Percentiles rank a stretch among this genome's conserved stretches.
These are phyloP conservation scores for Dicorynia guianensis DNA, from an alignment of 306 rosid species.

Conservation along the genomic window DNA sequence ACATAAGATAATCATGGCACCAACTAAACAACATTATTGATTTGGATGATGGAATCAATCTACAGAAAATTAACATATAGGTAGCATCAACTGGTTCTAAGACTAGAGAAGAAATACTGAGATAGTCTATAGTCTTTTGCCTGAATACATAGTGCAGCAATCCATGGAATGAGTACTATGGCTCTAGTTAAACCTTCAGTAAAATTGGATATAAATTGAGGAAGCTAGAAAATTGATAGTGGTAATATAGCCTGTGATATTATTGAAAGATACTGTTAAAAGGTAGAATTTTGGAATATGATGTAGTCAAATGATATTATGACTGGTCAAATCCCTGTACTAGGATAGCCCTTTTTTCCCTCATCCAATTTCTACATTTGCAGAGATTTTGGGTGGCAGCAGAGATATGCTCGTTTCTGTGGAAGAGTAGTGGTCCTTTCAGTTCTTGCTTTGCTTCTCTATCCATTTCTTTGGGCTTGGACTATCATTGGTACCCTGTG, in stretches of 20 bases:
- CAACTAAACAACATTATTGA: slow-evolving; percentile 11
- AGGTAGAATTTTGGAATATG: slow-evolving; percentile 24
- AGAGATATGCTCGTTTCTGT: slow-evolving; percentile 95
- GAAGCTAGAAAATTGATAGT: slow-evolving; percentile 15
- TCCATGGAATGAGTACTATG: slow-evolving; percentile 18
- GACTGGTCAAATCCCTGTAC: slow-evolving; percentile 25
- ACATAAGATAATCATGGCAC: slow-evolving; percentile 22
- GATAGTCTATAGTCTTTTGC: slow-evolving; percentile 3
- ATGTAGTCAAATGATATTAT: slow-evolving; percentile 23
- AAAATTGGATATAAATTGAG: neutral
- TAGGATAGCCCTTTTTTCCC: slow-evolving; percentile 21
- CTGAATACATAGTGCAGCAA: slow-evolving; percentile 14
- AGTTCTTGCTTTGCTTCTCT: slow-evolving; percentile 76
- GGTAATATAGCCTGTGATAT: neutral
- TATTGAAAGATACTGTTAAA: slow-evolving; percentile 17
- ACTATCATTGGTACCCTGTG: slow-evolving; percentile 90
- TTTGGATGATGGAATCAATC: slow-evolving; percentile 27
- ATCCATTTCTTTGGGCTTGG: slow-evolving; percentile 99
- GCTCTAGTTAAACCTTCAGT: slow-evolving; percentile 31
- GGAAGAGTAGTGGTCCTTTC: slow-evolving; percentile 93
- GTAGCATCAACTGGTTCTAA: slow-evolving; percentile 5
- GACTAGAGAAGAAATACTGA: slow-evolving; percentile 10
- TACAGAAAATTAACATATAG: neutral
- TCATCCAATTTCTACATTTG: slow-evolving; percentile 34
- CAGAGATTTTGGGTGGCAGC: slow-evolving; percentile 99